phyloP scores from a whole-genome alignment of 495 filamentous ascomycete species.

The Neurospora tetrasperma region DNA sequence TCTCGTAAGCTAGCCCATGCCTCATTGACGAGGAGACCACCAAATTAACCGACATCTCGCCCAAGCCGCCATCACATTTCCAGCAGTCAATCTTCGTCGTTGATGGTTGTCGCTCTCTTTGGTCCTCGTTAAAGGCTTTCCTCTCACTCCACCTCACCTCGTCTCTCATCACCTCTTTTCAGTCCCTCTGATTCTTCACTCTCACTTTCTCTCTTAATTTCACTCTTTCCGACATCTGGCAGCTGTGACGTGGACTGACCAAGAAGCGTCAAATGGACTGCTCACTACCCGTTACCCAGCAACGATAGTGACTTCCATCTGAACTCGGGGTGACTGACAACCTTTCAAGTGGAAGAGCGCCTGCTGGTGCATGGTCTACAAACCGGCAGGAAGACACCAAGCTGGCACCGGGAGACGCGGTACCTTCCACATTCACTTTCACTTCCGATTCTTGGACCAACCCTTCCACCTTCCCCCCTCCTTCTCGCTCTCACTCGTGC shows the following conservation, averaged over 20 bases:
- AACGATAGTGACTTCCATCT: neutral
- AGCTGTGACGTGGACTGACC: neutral
- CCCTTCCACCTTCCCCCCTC: neutral
- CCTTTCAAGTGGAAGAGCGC: neutral
- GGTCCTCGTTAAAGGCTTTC: neutral
- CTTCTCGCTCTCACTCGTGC: neutral
- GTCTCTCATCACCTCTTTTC: neutral
- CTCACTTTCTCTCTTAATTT: neutral
- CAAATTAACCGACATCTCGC: neutral
- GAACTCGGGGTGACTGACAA: neutral
- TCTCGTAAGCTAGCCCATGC: neutral
- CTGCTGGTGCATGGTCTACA: neutral
- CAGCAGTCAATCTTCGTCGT: neutral
- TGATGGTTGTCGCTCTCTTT: neutral
- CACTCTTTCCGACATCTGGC: neutral
- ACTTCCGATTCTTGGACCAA: no score
- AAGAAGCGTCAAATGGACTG: neutral
- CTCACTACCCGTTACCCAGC: neutral
- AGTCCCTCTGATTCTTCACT: neutral
- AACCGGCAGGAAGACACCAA: neutral
- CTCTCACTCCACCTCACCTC: neutral
- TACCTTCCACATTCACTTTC: neutral
- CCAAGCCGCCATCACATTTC: neutral
- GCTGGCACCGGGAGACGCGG: neutral
- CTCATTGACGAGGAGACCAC: neutral